phyloP scores from a whole-genome alignment of 108 stramenopile genomes.

The Cyclotella cryptica region DNA sequence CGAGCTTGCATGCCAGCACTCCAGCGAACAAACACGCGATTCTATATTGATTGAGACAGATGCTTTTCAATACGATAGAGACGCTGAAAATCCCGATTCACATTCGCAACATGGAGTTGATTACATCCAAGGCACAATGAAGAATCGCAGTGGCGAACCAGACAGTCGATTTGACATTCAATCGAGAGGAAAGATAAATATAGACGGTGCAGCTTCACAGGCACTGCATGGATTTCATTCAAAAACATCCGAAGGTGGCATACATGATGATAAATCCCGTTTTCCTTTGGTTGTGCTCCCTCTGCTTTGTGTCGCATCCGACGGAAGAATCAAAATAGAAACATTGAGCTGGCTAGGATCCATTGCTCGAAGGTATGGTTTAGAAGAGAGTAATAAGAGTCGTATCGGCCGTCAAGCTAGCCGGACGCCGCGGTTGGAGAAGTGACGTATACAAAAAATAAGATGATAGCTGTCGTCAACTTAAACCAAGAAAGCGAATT shows the following conservation, averaged over 20 bases:
- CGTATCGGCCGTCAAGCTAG: slow-evolving; percentile 71
- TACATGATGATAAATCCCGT: slow-evolving; percentile 10
- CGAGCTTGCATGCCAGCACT: slow-evolving; percentile 10
- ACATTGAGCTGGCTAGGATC: slow-evolving; percentile 87
- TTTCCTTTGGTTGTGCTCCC: slow-evolving; percentile 37
- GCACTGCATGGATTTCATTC: slow-evolving; percentile 76
- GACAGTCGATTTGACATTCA: slow-evolving; percentile 86
- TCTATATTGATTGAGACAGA: slow-evolving; percentile 48
- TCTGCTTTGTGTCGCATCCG: slow-evolving; percentile 64
- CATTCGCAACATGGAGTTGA: slow-evolving; percentile 12
- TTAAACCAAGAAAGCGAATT: no score
- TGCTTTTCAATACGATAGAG: slow-evolving; percentile 23
- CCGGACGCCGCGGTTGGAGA: slow-evolving; percentile 38
- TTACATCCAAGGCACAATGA: slow-evolving; percentile 70
- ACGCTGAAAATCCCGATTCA: background rate
- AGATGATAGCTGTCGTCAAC: no score
- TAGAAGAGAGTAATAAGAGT: slow-evolving; percentile 63
- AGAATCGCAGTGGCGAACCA: slow-evolving; percentile 85
- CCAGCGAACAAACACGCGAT: slow-evolving; percentile 15
- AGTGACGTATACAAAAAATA: background rate
- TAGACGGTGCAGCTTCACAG: slow-evolving; percentile 76
- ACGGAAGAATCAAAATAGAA: slow-evolving; percentile 74
- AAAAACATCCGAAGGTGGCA: slow-evolving; percentile 8
- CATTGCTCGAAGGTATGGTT: slow-evolving; percentile 87
- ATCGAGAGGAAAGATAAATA: slow-evolving; percentile 80